Base-by-base conservation (phyloP, 768 basidiomycete species). In the Phylloporus rhodoxanthus region DNA sequence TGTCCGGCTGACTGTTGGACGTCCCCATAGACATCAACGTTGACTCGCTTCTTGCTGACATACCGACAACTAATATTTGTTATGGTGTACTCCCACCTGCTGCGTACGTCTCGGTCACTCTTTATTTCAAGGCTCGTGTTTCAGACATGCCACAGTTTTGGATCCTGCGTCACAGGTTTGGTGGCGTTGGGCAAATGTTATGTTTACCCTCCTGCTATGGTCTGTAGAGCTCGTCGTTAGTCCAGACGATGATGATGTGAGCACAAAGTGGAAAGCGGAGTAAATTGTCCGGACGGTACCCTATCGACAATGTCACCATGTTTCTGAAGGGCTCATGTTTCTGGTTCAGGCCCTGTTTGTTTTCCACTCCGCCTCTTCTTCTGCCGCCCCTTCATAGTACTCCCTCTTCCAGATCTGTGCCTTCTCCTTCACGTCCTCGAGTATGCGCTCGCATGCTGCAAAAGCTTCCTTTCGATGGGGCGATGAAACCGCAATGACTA, bases 341-440 rank as follows among this genome's bases (percentile, higher is more conserved):
- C 38, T 13, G 53, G 40, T 40, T 58, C 55, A 72, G 45, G 47
- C 52, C 23, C 57, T 55, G 63, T 87, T 87, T 52, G 73, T 74
- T 66, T 87, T 87, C 86, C 86, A 87, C 60, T 79, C 75, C 9
- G 84, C 85, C 43, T 71, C 73, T 28, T 72, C 76, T 39, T 84
- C 82, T 43, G 66, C 65, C 56, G 81, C 78, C 7, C 81, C 85
- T 60, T 84, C 84, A 58, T 93, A 94, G 60, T 79, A 88, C 63
- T 94, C 92, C 58, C 87, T 71, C 72, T 95, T 94, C 92, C 92
- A 95, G 55, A 94, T 86, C 66, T 90, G 91, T 36, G 77, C 89
- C 60, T 80, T 84, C 52, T 68, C 69, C 72, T 95, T 95, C 48
- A 94, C 84, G 50, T 83, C 77, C 65, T 95, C 92, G n/a, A 95